Conservation (phyloP, 108 stramenopile species). For the Fragilaria radians region DNA sequence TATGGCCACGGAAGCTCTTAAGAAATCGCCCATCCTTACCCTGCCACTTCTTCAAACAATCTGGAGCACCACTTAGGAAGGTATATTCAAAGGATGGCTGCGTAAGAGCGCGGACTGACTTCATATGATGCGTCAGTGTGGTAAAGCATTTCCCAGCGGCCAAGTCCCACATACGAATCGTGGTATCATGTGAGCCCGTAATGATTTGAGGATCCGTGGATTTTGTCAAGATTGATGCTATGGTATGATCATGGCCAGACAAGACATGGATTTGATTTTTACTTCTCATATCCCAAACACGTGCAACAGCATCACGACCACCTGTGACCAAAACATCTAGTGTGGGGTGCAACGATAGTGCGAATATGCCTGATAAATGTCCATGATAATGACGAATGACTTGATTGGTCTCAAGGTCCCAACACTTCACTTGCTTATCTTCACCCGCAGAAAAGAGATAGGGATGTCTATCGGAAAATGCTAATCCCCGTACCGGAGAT, state of each 20-base stretch:
- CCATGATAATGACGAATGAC: slow-evolving; percentile 99
- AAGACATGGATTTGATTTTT: slow-evolving; percentile 90
- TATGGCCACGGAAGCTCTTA: slow-evolving; percentile 90
- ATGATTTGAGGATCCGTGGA: slow-evolving; percentile 92
- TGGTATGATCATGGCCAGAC: slow-evolving; percentile 92
- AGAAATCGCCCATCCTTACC: slow-evolving; percentile 88
- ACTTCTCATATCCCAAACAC: slow-evolving; percentile 99
- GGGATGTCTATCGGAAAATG: slow-evolving; percentile 87
- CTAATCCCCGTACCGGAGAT: slow-evolving; percentile 91
- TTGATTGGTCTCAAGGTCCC: slow-evolving; percentile 99
- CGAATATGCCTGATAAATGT: slow-evolving; percentile 94
- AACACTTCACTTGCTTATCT: slow-evolving; percentile 98
- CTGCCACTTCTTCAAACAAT: slow-evolving; percentile 96
- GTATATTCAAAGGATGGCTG: slow-evolving; percentile 88
- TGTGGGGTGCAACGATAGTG: slow-evolving; percentile 91
- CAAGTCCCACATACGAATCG: slow-evolving; percentile 98
- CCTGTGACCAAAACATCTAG: slow-evolving; percentile 98
- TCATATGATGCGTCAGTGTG: slow-evolving; percentile 99
- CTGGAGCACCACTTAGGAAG: slow-evolving; percentile 94
- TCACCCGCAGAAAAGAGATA: slow-evolving; percentile 96
- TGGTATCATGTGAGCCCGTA: slow-evolving; percentile 97
- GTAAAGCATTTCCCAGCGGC: slow-evolving; percentile 95
- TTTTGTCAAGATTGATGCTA: slow-evolving; percentile 85
- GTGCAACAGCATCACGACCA: slow-evolving; percentile 93
- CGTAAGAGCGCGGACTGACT: slow-evolving; percentile 86